Evolutionary conservation across 2,329 filamentous ascomycete species (phyloP), one percentile per base, ranked within the genome.

Genomic region (Lachnellula cervina): DNA sequence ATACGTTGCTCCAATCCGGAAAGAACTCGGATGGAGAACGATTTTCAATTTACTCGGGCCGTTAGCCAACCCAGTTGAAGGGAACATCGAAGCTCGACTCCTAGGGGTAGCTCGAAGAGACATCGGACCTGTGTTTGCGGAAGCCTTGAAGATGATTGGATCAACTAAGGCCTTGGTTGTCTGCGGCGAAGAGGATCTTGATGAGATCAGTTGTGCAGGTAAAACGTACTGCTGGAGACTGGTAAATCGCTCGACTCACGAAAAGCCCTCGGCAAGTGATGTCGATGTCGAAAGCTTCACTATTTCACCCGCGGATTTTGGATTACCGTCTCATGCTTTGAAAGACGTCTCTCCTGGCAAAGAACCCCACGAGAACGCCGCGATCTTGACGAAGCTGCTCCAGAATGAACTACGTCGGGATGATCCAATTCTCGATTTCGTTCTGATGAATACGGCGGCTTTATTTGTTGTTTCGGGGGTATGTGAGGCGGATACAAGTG

Each of bases 11-110:
- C 84, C 87, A 2, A 86, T 97, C 61, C 87, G 94, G 59, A 89
- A 84, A 68, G 88, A 95, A 70, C 82, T 99, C 21, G 93, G 93
- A 56, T 93, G 94, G 80, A 85, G 94, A 66, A 99, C 94, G 2
- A 93, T 99, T 64, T 99, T 99, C 83, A 99, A 99, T 74, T 83
- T 99, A 16, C 81, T 99, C 49, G 94, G 94, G 0, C 94, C 94
- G 0, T 78, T 99, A 28, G 88, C 91, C 46, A 97, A 97, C 72
- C 94, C 94, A 0, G 82, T 96, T 17, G 89, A 97, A 67, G 83
- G 86, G 64, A 77, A 82, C 37, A 83, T 99, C 57, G 94, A 99
- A 75, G 91, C 92, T 13, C 85, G 94, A 32, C 83, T 99, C 56
- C 83, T 99, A n/a, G 94, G 94, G 59, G 93, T 99, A 28, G 93